A percentile compares a stretch with the other conserved stretches of the same genome.
Conservation (phyloP, 441 rosid species). For the Erodium moschatum region DNA sequence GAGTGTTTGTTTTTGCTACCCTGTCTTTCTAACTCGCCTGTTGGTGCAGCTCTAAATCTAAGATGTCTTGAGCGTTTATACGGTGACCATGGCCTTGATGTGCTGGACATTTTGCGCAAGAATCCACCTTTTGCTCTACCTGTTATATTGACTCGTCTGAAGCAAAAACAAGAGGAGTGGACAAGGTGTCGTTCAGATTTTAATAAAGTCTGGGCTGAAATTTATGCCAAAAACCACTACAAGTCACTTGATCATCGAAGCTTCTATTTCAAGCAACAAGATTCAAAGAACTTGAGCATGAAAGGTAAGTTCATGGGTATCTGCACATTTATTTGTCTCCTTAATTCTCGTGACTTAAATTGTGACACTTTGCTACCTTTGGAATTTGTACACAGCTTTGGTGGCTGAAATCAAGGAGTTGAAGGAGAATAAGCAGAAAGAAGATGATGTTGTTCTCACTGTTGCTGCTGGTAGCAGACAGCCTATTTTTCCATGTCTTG, state of each 20-base stretch:
- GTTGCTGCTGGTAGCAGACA: slow-evolving; percentile 79
- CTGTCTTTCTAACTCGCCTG: slow-evolving; percentile 17
- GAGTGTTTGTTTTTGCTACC: background rate
- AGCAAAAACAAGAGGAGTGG: slow-evolving; percentile 99
- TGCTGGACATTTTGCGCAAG: slow-evolving; percentile 76
- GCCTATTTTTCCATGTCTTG: slow-evolving; percentile 55
- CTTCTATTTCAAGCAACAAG: slow-evolving; percentile 97
- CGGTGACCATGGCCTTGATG: slow-evolving; percentile 98
- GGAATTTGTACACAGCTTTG: slow-evolving; percentile 47
- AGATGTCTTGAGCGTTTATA: slow-evolving; percentile 94
- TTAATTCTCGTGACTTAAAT: background rate
- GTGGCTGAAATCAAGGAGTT: slow-evolving; percentile 83
- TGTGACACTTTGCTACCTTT: slow-evolving; percentile 8
- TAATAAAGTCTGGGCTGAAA: slow-evolving; percentile 97
- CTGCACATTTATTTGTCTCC: background rate
- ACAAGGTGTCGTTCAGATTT: slow-evolving; percentile 85
- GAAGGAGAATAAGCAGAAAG: slow-evolving; percentile 66
- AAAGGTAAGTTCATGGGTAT: slow-evolving; percentile 48
- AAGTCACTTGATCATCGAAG: slow-evolving; percentile 97
- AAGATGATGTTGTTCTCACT: slow-evolving; percentile 74
- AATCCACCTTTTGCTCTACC: slow-evolving; percentile 83
- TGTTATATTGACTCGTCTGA: slow-evolving; percentile 80
- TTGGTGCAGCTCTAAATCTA: slow-evolving; percentile 57
- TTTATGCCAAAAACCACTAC: slow-evolving; percentile 87
- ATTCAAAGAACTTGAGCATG: slow-evolving; percentile 76